Conservation (phyloP, 352 stramenopile genomes). For the Globisporangium ultimum region DNA sequence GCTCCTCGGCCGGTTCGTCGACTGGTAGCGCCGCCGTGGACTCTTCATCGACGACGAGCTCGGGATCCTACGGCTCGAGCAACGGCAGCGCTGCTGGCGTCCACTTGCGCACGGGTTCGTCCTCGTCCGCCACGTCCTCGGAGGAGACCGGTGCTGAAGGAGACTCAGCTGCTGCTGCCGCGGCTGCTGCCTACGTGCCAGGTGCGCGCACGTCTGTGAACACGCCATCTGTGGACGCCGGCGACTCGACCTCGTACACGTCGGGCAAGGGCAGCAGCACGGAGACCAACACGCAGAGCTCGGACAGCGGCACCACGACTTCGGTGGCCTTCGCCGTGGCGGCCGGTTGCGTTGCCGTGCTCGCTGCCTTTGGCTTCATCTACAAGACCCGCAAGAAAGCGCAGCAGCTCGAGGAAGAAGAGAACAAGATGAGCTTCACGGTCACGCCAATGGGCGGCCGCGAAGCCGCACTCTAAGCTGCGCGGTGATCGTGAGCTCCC, state of each 20-base stretch:
- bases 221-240: constrained; percentile 16
- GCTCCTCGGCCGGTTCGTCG: constrained; percentile 31
- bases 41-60: constrained; percentile 8
- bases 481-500: background rate
- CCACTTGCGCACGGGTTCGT: too few relatives aligned
- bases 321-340: constrained; percentile 9
- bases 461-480: constrained; percentile 30
- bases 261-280: constrained; percentile 20
- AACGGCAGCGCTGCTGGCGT: too few relatives aligned
- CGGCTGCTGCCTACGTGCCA: background rate
- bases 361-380: constrained; percentile 73
- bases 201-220: constrained; percentile 17
- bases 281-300: constrained; percentile 43
- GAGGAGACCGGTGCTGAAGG: background rate
- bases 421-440: constrained; percentile 42
- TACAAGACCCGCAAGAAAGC: constrained; percentile 73
- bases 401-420: constrained; percentile 43
- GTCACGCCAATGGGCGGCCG: constrained; percentile 55
- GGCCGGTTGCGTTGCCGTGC: constrained; percentile 28
- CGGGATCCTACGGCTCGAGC: background rate
- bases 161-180: background rate
- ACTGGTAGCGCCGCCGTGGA: too few relatives aligned
- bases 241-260: constrained; percentile 13
- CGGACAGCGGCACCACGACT: background rate
- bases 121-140: constrained; percentile 6